Base-by-base conservation (phyloP, 352 stramenopile genomes). In the Aphanomyces cochlioides region DNA sequence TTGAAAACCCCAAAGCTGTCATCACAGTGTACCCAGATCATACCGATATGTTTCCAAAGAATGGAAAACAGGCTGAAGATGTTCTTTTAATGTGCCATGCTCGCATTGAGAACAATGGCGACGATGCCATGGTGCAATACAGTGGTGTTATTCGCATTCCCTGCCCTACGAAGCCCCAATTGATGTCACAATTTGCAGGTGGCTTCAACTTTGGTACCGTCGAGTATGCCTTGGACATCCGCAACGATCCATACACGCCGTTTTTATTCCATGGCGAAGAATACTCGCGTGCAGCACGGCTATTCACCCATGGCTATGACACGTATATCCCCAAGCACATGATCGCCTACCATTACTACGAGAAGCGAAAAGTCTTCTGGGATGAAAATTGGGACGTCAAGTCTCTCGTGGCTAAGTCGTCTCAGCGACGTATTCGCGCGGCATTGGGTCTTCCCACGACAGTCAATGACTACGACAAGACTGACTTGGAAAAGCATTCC, bases 281-380 rank as follows among this genome's bases (percentile, higher is more conserved):
- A 34, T 69, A 69, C 37, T 69, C 63, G 8, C 48, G 45, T 10
- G 63, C 41, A 10, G 63, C 63, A 13, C 63, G 63, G 10, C 43
- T 69, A 17, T 69, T 69, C 40, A 69, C 63, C 13, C 41, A 58
- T 64, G 63, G 63, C 5, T 67, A 67, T 28, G 86, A 93, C 73
- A 91, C 91, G 43, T 93, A 93, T 68, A 79, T 83, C 40, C 86
- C 86, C 2, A 81, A 74, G 3, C 80, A 89, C 56, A 82, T 91
- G 72, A 80, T 91, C 7, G 80, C 82, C 38, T 92, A 85, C 64
- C 84, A 92, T 63, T 91, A 83, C 83, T 93, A 93, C 69, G 83
- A 92, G 72, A 83, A 81, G 67, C 83, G 85, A 65, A 91, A 93
- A 57, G 85, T 90, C 28, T 82, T 91, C 50, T 93, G 84, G 85